Evolutionary conservation across 768 basidiomycete genomes (phyloP).

Genomic region (Amyloporia xantha): DNA sequence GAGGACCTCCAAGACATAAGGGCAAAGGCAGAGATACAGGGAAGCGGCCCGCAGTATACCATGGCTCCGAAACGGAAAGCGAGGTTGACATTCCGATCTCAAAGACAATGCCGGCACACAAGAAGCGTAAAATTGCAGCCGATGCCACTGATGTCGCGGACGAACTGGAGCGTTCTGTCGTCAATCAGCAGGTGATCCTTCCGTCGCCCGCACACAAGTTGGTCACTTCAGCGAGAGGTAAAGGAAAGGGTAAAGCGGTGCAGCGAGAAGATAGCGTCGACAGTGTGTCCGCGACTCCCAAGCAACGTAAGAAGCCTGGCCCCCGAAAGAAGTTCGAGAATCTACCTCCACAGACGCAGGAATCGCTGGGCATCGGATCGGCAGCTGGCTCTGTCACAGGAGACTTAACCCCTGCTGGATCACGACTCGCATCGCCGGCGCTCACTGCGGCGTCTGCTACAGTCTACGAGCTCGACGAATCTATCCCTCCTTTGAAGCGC

Average conservation of each 20-base stretch:
- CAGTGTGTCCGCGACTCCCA: conserved; percentile 46
- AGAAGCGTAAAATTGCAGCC: conserved; percentile 58
- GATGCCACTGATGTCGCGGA: conserved; percentile 31
- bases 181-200: conserved; percentile 23
- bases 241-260: conserved; percentile 44
- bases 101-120: conserved; percentile 40
- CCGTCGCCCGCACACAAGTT: conserved; percentile 24
- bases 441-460: conserved; percentile 46
- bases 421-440: conserved; percentile 65
- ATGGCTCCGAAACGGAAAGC: conserved; percentile 53
- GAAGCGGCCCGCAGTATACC: conserved; percentile 44
- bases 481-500: conserved; percentile 62
- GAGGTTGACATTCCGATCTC: conserved; percentile 44
- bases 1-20: conserved; percentile 16
- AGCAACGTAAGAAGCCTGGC: conserved; percentile 49
- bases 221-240: conserved; percentile 38
- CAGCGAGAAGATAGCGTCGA: conserved; percentile 55
- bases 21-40: conserved; percentile 40
- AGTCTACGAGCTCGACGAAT: conserved; percentile 68
- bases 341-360: conserved; percentile 44
- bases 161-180: conserved; percentile 40
- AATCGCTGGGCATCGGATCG: conserved; percentile 41
- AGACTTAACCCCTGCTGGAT: conserved; percentile 65
- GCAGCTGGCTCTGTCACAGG: conserved; percentile 50
- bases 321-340: conserved; percentile 51